Conservation (phyloP, 2,329 filamentous ascomycete genomes). For the Berkeleyomyces basicola region DNA sequence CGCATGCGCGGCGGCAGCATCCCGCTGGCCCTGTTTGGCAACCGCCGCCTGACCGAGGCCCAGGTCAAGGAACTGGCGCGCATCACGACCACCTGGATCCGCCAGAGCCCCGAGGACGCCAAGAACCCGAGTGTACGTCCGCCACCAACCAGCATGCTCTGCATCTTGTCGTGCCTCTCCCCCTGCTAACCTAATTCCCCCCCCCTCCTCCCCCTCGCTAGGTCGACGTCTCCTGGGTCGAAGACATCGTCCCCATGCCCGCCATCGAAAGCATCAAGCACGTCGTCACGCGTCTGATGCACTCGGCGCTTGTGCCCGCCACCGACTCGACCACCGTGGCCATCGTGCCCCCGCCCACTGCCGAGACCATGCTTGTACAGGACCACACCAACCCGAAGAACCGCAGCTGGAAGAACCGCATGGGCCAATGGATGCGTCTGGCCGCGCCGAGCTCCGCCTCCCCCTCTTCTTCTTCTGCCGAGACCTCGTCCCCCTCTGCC, state of each 20-base stretch:
- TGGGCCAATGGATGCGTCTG: constrained; percentile 9
- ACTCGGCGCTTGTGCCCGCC: neutral
- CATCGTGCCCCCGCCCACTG: neutral
- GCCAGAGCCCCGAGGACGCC: neutral
- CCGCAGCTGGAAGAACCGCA: constrained; percentile 9
- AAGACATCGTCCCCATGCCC: neutral
- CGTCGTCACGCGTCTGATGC: constrained; percentile 11
- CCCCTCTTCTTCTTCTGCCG: too few relatives aligned
- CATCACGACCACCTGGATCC: constrained; percentile 21
- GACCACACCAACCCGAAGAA: constrained; percentile 4
- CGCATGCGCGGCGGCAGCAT: constrained; percentile 18
- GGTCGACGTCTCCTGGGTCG: constrained; percentile 9
- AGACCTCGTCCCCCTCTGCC: neutral
- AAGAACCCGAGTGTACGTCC: constrained; percentile 6
- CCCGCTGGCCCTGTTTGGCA: constrained; percentile 16
- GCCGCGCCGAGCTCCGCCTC: neutral
- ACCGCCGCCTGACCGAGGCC: constrained; percentile 13
- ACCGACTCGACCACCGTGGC: neutral
- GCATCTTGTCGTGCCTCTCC: neutral
- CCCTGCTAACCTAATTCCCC: neutral
- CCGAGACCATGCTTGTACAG: neutral
- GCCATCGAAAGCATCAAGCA: constrained; percentile 12
- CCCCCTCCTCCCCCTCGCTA: neutral
- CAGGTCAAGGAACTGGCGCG: constrained; percentile 20
- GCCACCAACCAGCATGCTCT: neutral